phyloP scores from a whole-genome alignment of 2,329 filamentous ascomycete species.

The Gnomoniopsis sp. region DNA sequence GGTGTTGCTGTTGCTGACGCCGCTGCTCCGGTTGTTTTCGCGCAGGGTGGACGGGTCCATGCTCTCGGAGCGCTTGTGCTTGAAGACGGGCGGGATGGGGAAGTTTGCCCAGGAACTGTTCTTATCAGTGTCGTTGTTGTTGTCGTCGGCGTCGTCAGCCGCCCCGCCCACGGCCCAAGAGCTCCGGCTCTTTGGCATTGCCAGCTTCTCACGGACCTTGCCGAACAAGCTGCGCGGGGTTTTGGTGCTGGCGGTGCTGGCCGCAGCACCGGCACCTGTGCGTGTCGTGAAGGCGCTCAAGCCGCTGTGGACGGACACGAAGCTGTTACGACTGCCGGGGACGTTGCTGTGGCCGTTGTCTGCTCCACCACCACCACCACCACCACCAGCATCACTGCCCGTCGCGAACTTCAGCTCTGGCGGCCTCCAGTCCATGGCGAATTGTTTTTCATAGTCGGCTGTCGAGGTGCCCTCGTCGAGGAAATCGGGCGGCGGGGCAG shows the following conservation, averaged over 20 bases:
- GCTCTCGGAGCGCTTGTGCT: constrained; percentile 18
- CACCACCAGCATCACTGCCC: not conserved
- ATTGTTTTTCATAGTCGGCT: constrained; percentile 24
- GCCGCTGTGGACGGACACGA: constrained; percentile 4
- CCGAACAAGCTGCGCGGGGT: not conserved
- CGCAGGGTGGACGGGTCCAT: not conserved
- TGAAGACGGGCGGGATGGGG: constrained; percentile 13
- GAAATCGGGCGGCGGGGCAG: constrained; percentile 66
- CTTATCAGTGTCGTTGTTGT: constrained; percentile 5
- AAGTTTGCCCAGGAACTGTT: constrained; percentile 2
- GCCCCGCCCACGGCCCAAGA: constrained; percentile 26
- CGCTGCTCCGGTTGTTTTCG: not conserved
- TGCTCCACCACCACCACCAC: not conserved
- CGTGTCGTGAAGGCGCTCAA: not conserved
- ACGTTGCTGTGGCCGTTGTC: not conserved
- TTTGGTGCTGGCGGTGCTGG: not conserved
- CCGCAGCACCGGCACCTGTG: not conserved
- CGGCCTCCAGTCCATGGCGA: constrained; percentile 19
- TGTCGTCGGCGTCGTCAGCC: constrained; percentile 13
- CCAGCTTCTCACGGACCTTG: constrained; percentile 26
- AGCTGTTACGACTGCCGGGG: constrained; percentile 2
- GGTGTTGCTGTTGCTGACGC: not conserved
- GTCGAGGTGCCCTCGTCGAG: constrained; percentile 40
- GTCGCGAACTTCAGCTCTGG: constrained; percentile 4
- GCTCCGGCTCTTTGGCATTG: constrained; percentile 20